Percentiles rank a stretch among this genome's conserved stretches.
These are phyloP conservation scores for Cucurbita argyrosperma DNA, from an alignment of 306 rosid species.

Conservation along the genomic window DNA sequence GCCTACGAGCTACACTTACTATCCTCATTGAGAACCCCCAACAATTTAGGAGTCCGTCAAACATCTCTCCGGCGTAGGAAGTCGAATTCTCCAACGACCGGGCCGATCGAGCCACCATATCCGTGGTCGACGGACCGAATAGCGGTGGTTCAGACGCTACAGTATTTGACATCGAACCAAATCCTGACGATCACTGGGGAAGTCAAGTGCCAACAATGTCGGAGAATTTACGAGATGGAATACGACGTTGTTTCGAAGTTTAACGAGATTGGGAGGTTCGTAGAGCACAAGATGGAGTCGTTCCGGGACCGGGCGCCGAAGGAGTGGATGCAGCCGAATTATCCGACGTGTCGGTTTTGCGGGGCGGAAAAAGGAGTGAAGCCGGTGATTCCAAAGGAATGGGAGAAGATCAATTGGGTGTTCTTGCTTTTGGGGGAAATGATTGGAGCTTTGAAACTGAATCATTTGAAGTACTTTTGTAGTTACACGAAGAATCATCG, in stretches of 20 bases:
- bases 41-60: not conserved
- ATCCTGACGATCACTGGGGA: constrained; percentile 13
- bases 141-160: constrained; percentile 9
- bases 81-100: not conserved
- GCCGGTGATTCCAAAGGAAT: constrained; percentile 17
- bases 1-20: too few relatives aligned
- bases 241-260: constrained; percentile 7
- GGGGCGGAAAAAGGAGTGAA: constrained; percentile 11
- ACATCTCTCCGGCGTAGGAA: not conserved
- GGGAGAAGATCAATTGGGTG: constrained; percentile 42
- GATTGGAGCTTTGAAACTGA: constrained; percentile 33
- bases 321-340: constrained; percentile 22
- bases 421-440: constrained; percentile 38
- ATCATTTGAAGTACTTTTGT: constrained; percentile 42
- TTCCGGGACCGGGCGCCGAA: constrained; percentile 32
- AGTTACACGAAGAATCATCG: constrained; percentile 29
- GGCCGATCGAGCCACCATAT: constrained; percentile 13
- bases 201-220: constrained; percentile 31
- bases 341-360: constrained; percentile 22
- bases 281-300: not conserved
- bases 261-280: not conserved
- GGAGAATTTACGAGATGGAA: not conserved
- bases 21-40: too few relatives aligned
- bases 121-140: constrained; percentile 36
- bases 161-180: not conserved